Evolutionary conservation across 2,329 filamentous ascomycete species (phyloP), one percentile per base, ranked within the genome.

Genomic region (Curvularia lunata): DNA sequence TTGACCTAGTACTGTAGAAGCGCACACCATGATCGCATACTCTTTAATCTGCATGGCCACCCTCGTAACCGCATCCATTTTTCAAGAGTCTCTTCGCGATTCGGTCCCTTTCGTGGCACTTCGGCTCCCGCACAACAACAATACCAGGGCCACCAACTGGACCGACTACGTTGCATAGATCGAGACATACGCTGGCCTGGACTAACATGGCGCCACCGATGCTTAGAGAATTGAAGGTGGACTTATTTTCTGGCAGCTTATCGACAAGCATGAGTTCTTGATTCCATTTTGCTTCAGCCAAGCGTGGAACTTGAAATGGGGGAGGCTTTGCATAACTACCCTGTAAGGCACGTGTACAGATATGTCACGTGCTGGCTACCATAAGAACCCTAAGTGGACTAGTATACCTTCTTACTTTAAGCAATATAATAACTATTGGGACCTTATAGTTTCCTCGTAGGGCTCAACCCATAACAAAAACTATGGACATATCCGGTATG

Each of bases 261-360:
- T 37, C 21, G 25, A 19, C 27, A 25, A 45, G 2, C 32, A 49
- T 19, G 12, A 43, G 8, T 51, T 40, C n/a, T 9, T 47, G 4
- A 47, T 58, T 18, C 32, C 46, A 5, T 58, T 54, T 46, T 58
- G 45, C 13, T 58, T 50, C 6, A 23, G 10, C 4, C 5, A 45
- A 19, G 32, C 48, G 7, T 1, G 6, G 45, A 50, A 1, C 46
- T n/a, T n/a, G n/a, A n/a, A n/a, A n/a, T n/a, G n/a, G n/a, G n/a
- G n/a, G n/a, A n/a, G n/a, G n/a, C n/a, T n/a, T n/a, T n/a, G n/a
- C n/a, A n/a, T n/a, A n/a, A n/a, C n/a, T n/a, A n/a, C n/a, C n/a
- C n/a, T n/a, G n/a, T n/a, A n/a, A n/a, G n/a, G n/a, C n/a, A n/a
- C n/a, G n/a, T n/a, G n/a, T n/a, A n/a, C n/a, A n/a, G n/a, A n/a